Evolutionary conservation across 495 filamentous ascomycete species (phyloP).

Genomic region (Beverwykella pulmonaria): DNA sequence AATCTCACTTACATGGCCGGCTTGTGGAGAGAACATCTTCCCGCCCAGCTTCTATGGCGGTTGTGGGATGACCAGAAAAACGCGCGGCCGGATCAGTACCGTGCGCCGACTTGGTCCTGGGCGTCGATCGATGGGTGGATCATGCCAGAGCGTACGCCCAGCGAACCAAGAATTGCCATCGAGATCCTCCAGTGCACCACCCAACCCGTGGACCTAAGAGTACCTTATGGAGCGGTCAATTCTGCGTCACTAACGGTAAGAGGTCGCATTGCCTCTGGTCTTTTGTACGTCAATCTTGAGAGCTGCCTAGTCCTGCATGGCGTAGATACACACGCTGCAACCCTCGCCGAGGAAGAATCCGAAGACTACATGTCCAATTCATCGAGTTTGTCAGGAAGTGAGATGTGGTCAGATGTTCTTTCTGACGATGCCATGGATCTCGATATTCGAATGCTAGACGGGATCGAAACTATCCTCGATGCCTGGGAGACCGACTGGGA

Average conservation of each 20-base stretch:
- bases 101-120: no score
- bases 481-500: not conserved
- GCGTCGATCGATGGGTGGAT: constrained; percentile 16
- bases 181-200: constrained; percentile 3
- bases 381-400: not conserved
- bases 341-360: not conserved
- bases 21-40: constrained; percentile 39
- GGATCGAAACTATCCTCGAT: not conserved
- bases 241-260: not conserved
- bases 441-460: not conserved
- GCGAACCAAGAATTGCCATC: not conserved
- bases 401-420: not conserved
- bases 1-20: constrained; percentile 39
- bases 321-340: not conserved
- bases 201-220: no score
- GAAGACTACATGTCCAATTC: not conserved
- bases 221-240: not conserved
- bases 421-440: not conserved
- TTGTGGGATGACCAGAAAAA: not conserved
- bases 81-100: constrained; percentile 10
- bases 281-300: not conserved
- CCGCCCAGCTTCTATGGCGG: constrained; percentile 25
- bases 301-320: not conserved
- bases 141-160: not conserved
- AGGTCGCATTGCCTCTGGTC: not conserved